phyloP scores from a whole-genome alignment of 345 rosid genomes.

The Hibiscus syriacus region DNA sequence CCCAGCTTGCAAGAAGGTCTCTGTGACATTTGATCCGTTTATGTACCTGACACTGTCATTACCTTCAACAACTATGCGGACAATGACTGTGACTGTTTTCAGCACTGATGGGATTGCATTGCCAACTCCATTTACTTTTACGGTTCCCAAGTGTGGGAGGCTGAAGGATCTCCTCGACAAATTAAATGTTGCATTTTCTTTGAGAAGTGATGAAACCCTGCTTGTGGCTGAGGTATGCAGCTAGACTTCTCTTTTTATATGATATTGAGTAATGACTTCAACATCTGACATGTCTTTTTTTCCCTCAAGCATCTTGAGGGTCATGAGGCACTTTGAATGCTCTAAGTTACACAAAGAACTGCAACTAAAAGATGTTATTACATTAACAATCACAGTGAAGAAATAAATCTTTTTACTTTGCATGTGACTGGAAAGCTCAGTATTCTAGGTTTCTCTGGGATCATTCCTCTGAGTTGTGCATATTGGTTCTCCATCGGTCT shows the following conservation, averaged over 20 bases:
- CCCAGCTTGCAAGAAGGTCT: slow-evolving; percentile 59
- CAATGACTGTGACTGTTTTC: slow-evolving; percentile 53
- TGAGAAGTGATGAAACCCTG: slow-evolving; percentile 46
- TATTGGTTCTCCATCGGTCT: background rate
- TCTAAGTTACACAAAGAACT: too few relatives aligned
- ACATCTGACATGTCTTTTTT: background rate
- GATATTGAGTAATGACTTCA: background rate
- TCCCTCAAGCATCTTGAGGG: background rate
- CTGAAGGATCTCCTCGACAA: slow-evolving; percentile 47
- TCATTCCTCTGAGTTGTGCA: background rate
- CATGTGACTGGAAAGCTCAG: background rate
- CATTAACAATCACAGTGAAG: background rate
- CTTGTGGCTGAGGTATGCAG: slow-evolving; percentile 57
- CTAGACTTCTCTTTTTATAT: background rate
- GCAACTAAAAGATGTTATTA: background rate
- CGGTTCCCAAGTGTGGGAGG: slow-evolving; percentile 52
- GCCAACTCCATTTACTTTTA: slow-evolving; percentile 36
- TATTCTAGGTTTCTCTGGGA: background rate
- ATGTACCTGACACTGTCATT: slow-evolving; percentile 64
- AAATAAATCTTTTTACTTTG: background rate
- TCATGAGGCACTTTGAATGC: background rate
- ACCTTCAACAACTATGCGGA: slow-evolving; percentile 54
- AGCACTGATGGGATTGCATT: slow-evolving; percentile 36
- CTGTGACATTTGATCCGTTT: slow-evolving; percentile 68
- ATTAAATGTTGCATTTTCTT: slow-evolving; percentile 38